A percentile compares a stretch with the other conserved stretches of the same genome.
Evolutionary conservation across 306 rosid species (phyloP).

Genomic region (Cucumis sativus): Cucumber_9930_V3 NC_026655.2:765501-766000

Average conservation of each 20-base stretch:
- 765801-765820: neutral
- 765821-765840: conserved; percentile 6
- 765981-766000: neutral
- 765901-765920: neutral
- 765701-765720: conserved; percentile 34
- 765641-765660: neutral
- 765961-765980: neutral
- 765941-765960: neutral
- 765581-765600: neutral
- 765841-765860: neutral
- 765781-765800: neutral
- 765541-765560: neutral
- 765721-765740: conserved; percentile 17
- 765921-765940: neutral
- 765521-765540: neutral
- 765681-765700: neutral
- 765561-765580: neutral
- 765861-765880: neutral
- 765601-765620: neutral
- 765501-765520: neutral
- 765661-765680: neutral
- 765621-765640: neutral
- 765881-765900: conserved; percentile 3
- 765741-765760: conserved; percentile 9
- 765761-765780: neutral